A percentile compares a stretch with the other conserved stretches of the same genome.
phyloP scores from a whole-genome alignment of 2,329 filamentous ascomycete genomes.

The Dichotomopilus funicola region DNA sequence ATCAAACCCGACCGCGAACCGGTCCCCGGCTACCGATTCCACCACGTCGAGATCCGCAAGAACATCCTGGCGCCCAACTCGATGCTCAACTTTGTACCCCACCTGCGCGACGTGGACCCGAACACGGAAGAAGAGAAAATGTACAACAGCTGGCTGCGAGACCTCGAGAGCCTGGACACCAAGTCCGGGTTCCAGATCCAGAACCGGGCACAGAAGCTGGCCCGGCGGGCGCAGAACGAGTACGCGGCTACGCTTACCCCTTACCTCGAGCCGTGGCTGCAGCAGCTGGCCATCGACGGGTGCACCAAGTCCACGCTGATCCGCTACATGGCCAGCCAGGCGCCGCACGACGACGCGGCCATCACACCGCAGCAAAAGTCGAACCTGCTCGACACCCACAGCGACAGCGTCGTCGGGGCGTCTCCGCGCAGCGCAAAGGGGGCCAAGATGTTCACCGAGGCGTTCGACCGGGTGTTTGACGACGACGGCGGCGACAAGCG shows the following conservation, averaged over 20 bases:
- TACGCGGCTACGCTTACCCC: conserved; percentile 45
- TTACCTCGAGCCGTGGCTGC: conserved; percentile 50
- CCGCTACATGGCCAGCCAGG: conserved; percentile 45
- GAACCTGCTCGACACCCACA: conserved; percentile 43
- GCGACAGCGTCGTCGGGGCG: conserved; percentile 30
- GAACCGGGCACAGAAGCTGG: conserved; percentile 45
- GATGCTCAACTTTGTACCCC: conserved; percentile 54
- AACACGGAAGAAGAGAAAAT: conserved; percentile 45
- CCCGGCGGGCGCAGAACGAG: conserved; percentile 45
- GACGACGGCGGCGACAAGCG: conserved; percentile 24
- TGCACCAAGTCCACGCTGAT: conserved; percentile 49
- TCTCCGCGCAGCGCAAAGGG: conserved; percentile 38
- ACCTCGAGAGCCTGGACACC: conserved; percentile 51
- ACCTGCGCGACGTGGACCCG: conserved; percentile 50
- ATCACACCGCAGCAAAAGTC: conserved; percentile 51
- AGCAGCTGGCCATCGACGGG: conserved; percentile 41
- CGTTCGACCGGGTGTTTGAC: conserved; percentile 51
- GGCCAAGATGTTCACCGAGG: conserved; percentile 47
- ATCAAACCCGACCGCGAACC: conserved; percentile 45
- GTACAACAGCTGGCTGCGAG: conserved; percentile 51
- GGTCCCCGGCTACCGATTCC: conserved; percentile 54
- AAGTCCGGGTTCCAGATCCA: conserved; percentile 52
- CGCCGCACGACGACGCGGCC: conserved; percentile 36
- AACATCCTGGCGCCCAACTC: conserved; percentile 55
- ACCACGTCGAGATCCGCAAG: conserved; percentile 53